Evolutionary conservation across 495 filamentous ascomycete genomes (phyloP), one percentile per base, ranked within the genome.

Genomic region (Penicillium verhagenii): DNA sequence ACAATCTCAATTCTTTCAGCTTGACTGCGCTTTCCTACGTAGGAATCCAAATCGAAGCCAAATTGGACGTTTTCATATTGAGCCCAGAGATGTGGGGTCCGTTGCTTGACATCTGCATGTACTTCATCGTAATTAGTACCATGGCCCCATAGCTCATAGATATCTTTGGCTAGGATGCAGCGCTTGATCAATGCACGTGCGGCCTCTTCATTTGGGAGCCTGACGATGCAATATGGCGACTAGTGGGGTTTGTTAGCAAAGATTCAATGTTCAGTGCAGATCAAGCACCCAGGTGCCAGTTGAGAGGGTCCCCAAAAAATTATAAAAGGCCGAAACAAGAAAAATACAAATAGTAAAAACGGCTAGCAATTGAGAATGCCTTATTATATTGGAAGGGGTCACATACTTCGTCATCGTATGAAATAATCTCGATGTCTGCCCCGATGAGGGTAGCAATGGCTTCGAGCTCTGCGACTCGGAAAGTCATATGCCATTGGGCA

Each of bases 91-190:
- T 80, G 71, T n/a, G 78, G 33, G 0, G 87, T 87, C 49, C 75
- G 73, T 21, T 57, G 63, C 48, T 72, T 75, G 45, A 96, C 74
- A 55, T 83, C 75, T 50, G 69, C 71, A 68, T 96, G 90, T 10
- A 97, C 77, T 37, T 79, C 76, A 19, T 81, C 73, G 61, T 94
- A 90, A 47, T 73, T 82, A 21, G 71, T 58, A 29, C 88, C 92
- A 39, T 75, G 71, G 25, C 88, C 92, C 94, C 94, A 97, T 57
- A 96, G 82, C 66, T 95, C 92, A 71, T 89, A 87, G 65, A 97
- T 86, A 16, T 81, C 84, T 71, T 88, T 88, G 53, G 82, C 80
- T 33, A 97, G 82, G 59, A 97, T 88, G 44, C 85, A 89, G 53
- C 94, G 88, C 40, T 73, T 68, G 37, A 96, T 79, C 9, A 97